Base-by-base conservation (phyloP, 202 grass and related monocot species). In the Eragrostis tef region DNA sequence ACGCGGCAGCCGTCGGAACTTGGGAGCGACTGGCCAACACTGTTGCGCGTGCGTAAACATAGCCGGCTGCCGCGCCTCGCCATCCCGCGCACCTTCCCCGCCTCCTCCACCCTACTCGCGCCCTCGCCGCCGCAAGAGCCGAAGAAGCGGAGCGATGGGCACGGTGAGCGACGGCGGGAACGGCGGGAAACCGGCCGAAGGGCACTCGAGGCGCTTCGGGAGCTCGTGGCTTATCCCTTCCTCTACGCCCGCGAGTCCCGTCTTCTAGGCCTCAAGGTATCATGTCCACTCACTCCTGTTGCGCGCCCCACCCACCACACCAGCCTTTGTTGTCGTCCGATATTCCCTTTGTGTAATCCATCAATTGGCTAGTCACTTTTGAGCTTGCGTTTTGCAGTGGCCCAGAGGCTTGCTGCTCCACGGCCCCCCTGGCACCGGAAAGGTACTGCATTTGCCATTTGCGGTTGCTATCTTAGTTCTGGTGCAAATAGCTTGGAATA, bases 381-480 rank as follows among this genome's bases (percentile, higher is more conserved):
- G 20, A 44, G 10, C 42, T 83, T 77, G 56, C 60, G 2, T 75
- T 84, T 50, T 87, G 44, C 85, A 98, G 90, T 94, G 88, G 88
- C 92, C 90, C 19, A 93, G 87, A 91, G 95, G 95, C 19, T 89
- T 98, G 82, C 88, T 98, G 81, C 92, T 98, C 72, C 84, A 94
- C 70, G 94, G 94, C 5, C 90, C 90, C 3, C 92, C 92, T 9
- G 94, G 94, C 45, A 94, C 94, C 0, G 94, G 95, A 85, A 98
- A 98, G 95, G 95, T 94, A 80, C 14, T 11, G n/a, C n/a, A n/a
- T n/a, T n/a, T 61, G n/a, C n/a, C 58, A 6, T 61, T 61, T n/a
- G 15, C 25, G n/a, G n/a, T n/a, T n/a, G n/a, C n/a, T n/a, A n/a
- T n/a, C n/a, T n/a, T n/a, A n/a, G n/a, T n/a, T n/a, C 21, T 66